Base-by-base conservation (phyloP, 768 basidiomycete genomes). In the Tricholoma terreum region DNA sequence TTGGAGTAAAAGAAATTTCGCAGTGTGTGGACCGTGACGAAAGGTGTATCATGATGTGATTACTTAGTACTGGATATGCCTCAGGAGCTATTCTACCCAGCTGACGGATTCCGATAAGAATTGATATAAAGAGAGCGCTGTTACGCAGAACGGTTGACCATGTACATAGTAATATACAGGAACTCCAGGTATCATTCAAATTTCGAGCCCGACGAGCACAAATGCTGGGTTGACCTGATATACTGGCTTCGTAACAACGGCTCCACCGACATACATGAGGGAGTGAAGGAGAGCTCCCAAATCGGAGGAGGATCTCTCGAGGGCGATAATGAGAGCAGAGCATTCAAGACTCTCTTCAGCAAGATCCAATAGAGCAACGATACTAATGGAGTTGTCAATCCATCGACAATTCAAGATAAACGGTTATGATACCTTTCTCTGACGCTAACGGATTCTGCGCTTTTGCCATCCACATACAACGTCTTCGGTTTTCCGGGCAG, bases 211-310 rank as follows among this genome's bases (percentile, higher is more conserved):
- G 54, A 95, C 89, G 46, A 94, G 84, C 34, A 95, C 83, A 68
- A 86, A 92, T 15, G 86, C 83, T 27, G 87, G 80, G 66, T 91
- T 83, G 56, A 87, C 84, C 65, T 84, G 77, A 78, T 89, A 90
- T 22, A 83, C 84, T 54, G 90, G 89, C 67, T 84, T 87, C 54
- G 91, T 90, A 52, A 95, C 86, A 53, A 95, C 87, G 50, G 81
- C 83, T 55, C 90, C 93, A 60, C 92, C 92, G 52, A 94, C 90
- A 72, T 95, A 95, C 90, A 95, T 91, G 60, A 95, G 80, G 50
- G 93, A 89, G 67, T 95, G 94, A 35, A 95, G 77, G 56, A 94
- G 76, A 65, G 85, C 83, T 63, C 87, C 82, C 54, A 94, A 79
- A 54, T 80, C 82, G 15, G 84, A 81, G 40, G 85, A 88, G 0